These are phyloP conservation scores for Ceratocystis lukuohia DNA, from an alignment of 2,329 filamentous ascomycete genomes.

Conservation along the genomic window DNA sequence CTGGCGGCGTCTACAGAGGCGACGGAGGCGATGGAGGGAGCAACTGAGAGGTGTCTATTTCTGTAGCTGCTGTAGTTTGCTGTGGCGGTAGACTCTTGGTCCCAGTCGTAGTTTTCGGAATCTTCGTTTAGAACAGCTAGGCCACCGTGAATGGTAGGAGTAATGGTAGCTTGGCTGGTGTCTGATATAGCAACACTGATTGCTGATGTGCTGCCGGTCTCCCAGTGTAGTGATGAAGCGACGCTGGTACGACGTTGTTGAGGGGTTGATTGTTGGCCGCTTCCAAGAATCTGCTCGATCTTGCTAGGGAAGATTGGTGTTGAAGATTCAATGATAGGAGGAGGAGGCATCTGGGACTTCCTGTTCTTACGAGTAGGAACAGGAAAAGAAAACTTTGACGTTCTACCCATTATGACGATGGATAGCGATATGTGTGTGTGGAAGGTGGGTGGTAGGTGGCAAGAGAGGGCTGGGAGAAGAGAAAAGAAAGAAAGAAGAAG, in stretches of 20 bases:
- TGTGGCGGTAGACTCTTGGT: slow-evolving; percentile 11
- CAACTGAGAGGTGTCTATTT: slow-evolving; percentile 12
- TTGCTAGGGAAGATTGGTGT: slow-evolving; percentile 14
- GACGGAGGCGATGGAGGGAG: slow-evolving; percentile 20
- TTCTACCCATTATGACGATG: slow-evolving; percentile 16
- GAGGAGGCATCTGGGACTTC: slow-evolving; percentile 15
- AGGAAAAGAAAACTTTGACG: slow-evolving; percentile 20
- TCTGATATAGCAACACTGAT: slow-evolving; percentile 15
- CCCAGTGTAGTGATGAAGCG: slow-evolving; percentile 15
- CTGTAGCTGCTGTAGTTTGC: slow-evolving; percentile 11
- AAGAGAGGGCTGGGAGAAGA: background rate
- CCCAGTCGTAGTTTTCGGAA: slow-evolving; percentile 15
- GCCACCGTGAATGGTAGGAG: slow-evolving; percentile 4
- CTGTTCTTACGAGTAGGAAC: slow-evolving; percentile 17
- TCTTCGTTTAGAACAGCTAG: slow-evolving; percentile 17
- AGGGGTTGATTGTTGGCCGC: slow-evolving; percentile 4
- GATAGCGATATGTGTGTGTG: background rate
- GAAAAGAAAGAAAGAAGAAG: slow-evolving; percentile 5
- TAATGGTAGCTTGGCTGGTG: slow-evolving; percentile 13
- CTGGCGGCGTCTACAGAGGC: slow-evolving; percentile 32
- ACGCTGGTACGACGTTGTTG: slow-evolving; percentile 14
- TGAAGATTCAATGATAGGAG: slow-evolving; percentile 6
- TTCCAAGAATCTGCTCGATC: slow-evolving; percentile 17
- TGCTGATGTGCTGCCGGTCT: slow-evolving; percentile 10
- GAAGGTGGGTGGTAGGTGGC: background rate